Evolutionary conservation across 164 flowering plant species (phyloP).

Genomic region (Paratinospora sagittata): DNA sequence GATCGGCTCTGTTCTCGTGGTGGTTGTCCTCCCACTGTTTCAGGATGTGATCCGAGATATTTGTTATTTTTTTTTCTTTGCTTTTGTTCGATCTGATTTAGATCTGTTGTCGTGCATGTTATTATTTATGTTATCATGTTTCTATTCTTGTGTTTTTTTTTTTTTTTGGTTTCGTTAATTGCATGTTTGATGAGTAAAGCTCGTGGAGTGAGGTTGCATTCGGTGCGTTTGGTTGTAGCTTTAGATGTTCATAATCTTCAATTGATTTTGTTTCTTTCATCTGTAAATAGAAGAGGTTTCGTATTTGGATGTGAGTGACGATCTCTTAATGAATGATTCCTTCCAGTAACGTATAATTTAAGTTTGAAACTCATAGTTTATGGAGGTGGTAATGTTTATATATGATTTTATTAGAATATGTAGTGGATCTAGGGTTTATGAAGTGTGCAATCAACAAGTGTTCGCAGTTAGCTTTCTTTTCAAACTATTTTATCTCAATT

Average conservation of each 20-base stretch:
- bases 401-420: too few species aligned
- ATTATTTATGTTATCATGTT: background rate
- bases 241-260: background rate
- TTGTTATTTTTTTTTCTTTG: background rate
- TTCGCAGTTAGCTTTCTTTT: too few species aligned
- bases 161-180: background rate
- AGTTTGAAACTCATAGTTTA: too few species aligned
- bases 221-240: background rate
- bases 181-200: background rate
- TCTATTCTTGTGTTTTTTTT: background rate
- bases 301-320: background rate
- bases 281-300: background rate
- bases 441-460: too few species aligned
- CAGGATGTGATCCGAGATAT: slow-evolving; percentile 1
- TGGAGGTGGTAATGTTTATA: too few species aligned
- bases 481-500: too few species aligned
- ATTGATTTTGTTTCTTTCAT: background rate
- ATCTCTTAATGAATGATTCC: too few species aligned
- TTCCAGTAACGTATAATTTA: too few species aligned
- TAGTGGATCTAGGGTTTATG: too few species aligned
- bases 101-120: background rate
- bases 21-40: background rate
- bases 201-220: background rate
- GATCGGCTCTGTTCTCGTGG: background rate
- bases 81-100: background rate